Conservation (phyloP, 352 stramenopile species). For the Bremia lactucae region DNA sequence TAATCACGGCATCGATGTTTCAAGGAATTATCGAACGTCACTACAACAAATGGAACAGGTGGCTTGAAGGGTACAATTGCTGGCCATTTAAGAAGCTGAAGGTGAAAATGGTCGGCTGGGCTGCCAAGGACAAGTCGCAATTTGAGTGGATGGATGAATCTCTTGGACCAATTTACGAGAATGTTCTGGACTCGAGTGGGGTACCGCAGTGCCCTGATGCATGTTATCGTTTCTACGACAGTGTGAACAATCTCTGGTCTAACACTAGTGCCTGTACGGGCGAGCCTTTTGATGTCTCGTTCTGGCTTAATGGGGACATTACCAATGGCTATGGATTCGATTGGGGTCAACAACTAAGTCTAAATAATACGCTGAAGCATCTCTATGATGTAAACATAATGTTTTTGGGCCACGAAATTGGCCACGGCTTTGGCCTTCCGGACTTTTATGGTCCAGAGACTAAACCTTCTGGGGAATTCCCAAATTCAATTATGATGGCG, state of each 20-base stretch:
- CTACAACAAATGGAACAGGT: constrained; percentile 17
- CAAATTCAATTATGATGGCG: constrained; percentile 18
- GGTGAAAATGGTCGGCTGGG: constrained; percentile 18
- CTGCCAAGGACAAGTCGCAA: constrained; percentile 9
- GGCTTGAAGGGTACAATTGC: constrained; percentile 16
- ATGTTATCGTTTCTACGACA: constrained; percentile 14
- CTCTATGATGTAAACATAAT: constrained; percentile 10
- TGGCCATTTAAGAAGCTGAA: constrained; percentile 14
- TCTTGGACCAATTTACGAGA: constrained; percentile 10
- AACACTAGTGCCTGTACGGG: constrained; percentile 11
- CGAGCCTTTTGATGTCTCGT: constrained; percentile 17
- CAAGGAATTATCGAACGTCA: constrained; percentile 8
- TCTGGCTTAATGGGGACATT: constrained; percentile 17
- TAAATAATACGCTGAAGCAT: constrained; percentile 10
- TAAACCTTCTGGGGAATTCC: constrained; percentile 13
- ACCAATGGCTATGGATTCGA: constrained; percentile 13
- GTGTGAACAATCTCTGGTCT: constrained; percentile 11
- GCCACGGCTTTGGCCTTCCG: constrained; percentile 12
- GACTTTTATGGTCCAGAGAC: constrained; percentile 12
- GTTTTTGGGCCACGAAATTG: constrained; percentile 17
- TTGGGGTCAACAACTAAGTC: constrained; percentile 15
- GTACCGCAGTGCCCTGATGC: constrained; percentile 10
- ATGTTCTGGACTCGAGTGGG: background rate
- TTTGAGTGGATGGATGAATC: constrained; percentile 12
- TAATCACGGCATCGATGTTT: constrained; percentile 3